A percentile compares a stretch with the other conserved stretches of the same genome.
These are phyloP conservation scores for Solanum hybrid DNA, from an alignment of 305 asterid genomes.

Conservation along the genomic window DNA sequence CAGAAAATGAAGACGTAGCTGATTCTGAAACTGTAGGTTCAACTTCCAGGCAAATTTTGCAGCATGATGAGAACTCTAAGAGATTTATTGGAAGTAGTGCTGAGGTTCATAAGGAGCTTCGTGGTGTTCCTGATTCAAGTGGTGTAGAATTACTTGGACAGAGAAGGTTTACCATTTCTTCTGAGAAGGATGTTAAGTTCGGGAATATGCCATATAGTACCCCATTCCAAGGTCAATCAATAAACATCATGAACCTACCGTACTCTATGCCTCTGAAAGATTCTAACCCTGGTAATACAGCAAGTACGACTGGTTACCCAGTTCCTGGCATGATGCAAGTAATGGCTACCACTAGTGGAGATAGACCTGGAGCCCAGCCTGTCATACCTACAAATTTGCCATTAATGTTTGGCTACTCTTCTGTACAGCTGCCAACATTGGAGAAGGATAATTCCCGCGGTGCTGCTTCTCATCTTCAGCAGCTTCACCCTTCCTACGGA, in stretches of 20 bases:
- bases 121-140: constrained; percentile 40
- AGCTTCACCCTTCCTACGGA: constrained; percentile 35
- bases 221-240: constrained; percentile 39
- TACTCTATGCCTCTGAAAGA: constrained; percentile 52
- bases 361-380: constrained; percentile 40
- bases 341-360: constrained; percentile 37
- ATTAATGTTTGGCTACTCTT: constrained; percentile 61
- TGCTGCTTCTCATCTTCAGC: constrained; percentile 69
- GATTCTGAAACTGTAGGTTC: constrained; percentile 90
- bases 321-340: constrained; percentile 52
- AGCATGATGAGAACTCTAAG: constrained; percentile 42
- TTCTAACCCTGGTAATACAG: constrained; percentile 27
- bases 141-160: constrained; percentile 56
- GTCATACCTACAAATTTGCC: constrained; percentile 55
- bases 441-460: not conserved
- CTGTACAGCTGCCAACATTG: constrained; percentile 48
- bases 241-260: constrained; percentile 38
- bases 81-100: constrained; percentile 29
- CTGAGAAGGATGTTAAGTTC: constrained; percentile 62
- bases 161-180: constrained; percentile 49
- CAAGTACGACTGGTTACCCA: constrained; percentile 37
- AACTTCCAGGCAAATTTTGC: constrained; percentile 52
- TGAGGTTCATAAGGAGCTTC: constrained; percentile 46
- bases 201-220: constrained; percentile 37
- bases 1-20: constrained; percentile 92